phyloP scores from a whole-genome alignment of 1,139 yeast genomes.

The Meyerozyma elateridarum region DNA sequence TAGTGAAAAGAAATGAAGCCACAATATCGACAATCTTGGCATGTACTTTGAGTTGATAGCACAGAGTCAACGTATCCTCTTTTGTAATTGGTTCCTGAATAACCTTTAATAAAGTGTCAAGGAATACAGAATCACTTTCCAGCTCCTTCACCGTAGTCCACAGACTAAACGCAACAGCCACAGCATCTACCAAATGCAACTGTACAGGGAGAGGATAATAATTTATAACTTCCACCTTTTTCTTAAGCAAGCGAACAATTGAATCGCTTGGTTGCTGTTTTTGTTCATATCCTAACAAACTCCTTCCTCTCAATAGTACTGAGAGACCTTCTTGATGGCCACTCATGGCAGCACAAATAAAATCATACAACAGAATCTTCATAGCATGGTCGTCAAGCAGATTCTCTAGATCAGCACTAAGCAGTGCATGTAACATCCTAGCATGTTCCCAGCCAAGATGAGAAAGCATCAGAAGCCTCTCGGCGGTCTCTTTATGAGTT shows the following conservation, averaged over 20 bases:
- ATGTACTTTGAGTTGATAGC: constrained; percentile 53
- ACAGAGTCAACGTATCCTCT: constrained; percentile 33
- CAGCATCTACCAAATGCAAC: constrained; percentile 58
- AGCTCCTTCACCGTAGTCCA: constrained; percentile 59
- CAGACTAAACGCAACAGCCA: constrained; percentile 60
- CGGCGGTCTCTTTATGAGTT: constrained; percentile 42
- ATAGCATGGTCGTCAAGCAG: constrained; percentile 53
- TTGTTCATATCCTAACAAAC: constrained; percentile 33
- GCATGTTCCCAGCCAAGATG: constrained; percentile 69
- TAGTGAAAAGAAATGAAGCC: constrained; percentile 66
- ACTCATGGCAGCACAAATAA: constrained; percentile 71
- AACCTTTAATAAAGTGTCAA: constrained; percentile 38
- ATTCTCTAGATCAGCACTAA: constrained; percentile 58
- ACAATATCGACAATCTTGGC: constrained; percentile 72
- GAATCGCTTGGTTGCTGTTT: constrained; percentile 20
- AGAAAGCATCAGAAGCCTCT: constrained; percentile 55
- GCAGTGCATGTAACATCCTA: constrained; percentile 50
- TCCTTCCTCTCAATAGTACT: constrained; percentile 70
- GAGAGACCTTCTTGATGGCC: constrained; percentile 86
- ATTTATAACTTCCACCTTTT: constrained; percentile 48
- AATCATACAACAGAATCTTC: constrained; percentile 58
- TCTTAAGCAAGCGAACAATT: constrained; percentile 56
- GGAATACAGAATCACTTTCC: constrained; percentile 46
- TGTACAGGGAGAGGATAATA: constrained; percentile 55
- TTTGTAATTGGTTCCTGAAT: constrained; percentile 18